Percentiles rank a stretch among this genome's conserved stretches.
Conservation (phyloP, 2,329 filamentous ascomycete species). For the Blumeria graminis region DNA sequence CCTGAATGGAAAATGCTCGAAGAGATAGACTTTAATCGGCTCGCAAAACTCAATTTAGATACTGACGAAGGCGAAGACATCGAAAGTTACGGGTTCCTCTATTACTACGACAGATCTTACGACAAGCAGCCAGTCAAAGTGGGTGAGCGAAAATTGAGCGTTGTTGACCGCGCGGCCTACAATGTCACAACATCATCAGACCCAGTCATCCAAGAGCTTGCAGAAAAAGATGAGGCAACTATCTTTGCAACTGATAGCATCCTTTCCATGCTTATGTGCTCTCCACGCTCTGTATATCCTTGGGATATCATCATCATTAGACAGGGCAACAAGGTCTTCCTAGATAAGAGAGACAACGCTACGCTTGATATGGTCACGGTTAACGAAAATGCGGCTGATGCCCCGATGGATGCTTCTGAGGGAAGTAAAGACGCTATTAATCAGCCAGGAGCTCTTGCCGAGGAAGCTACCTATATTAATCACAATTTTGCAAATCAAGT, state of each 20-base stretch:
- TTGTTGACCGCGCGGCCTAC: slow-evolving; percentile 86
- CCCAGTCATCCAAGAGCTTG: slow-evolving; percentile 87
- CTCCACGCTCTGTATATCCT: slow-evolving; percentile 85
- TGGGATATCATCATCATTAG: slow-evolving; percentile 93
- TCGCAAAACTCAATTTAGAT: slow-evolving; percentile 88
- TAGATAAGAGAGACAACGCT: slow-evolving; percentile 93
- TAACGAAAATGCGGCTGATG: slow-evolving; percentile 94
- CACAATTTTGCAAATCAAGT: slow-evolving; percentile 98
- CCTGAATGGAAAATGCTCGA: slow-evolving; percentile 87
- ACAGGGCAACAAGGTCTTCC: slow-evolving; percentile 90
- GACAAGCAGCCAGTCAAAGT: slow-evolving; percentile 86
- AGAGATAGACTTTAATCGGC: slow-evolving; percentile 94
- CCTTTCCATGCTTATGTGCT: slow-evolving; percentile 97
- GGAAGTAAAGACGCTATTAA: slow-evolving; percentile 89
- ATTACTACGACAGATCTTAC: slow-evolving; percentile 91
- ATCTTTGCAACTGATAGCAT: slow-evolving; percentile 96
- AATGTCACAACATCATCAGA: slow-evolving; percentile 94
- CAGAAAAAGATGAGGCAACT: slow-evolving; percentile 84
- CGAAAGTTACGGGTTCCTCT: slow-evolving; percentile 87
- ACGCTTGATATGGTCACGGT: slow-evolving; percentile 93
- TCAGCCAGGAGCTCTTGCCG: slow-evolving; percentile 73
- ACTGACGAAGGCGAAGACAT: slow-evolving; percentile 86
- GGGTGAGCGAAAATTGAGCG: slow-evolving; percentile 63
- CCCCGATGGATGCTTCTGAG: slow-evolving; percentile 74
- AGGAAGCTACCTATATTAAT: slow-evolving; percentile 99